These are phyloP conservation scores for Mrakiaceae sp. DNA, from an alignment of 1,284 basidiomycete species.

Conservation along the genomic window DNA sequence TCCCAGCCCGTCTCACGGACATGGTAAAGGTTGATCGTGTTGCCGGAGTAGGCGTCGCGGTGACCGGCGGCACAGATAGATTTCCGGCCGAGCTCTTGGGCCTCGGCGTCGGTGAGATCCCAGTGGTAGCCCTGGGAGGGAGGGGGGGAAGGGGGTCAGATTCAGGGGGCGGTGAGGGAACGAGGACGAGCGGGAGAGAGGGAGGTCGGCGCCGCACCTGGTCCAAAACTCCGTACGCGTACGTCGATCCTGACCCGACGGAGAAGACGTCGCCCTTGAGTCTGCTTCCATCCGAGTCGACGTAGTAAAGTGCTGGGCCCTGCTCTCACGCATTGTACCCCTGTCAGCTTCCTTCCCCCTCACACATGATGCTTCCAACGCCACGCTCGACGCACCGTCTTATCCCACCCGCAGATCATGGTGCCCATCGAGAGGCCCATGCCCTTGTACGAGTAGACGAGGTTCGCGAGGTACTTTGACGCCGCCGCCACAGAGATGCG, in stretches of 20 bases:
- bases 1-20: conserved; percentile 86
- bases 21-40: conserved; percentile 91
- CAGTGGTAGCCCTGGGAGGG: conserved; percentile 61
- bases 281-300: conserved; percentile 92
- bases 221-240: conserved; percentile 96
- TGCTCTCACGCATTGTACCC: conserved; percentile 26
- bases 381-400: conserved; percentile 53
- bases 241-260: conserved; percentile 95
- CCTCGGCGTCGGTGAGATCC: conserved; percentile 88
- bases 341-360: background rate
- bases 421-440: conserved; percentile 99
- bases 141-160: background rate
- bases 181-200: background rate
- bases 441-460: conserved; percentile 97
- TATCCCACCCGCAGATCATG: conserved; percentile 99
- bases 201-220: conserved; percentile 42
- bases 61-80: conserved; percentile 97
- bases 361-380: background rate
- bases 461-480: conserved; percentile 92
- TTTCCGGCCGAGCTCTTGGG: conserved; percentile 83
- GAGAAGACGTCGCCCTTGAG: conserved; percentile 96
- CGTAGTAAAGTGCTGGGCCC: conserved; percentile 96
- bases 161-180: background rate
- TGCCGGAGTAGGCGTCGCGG: conserved; percentile 95
- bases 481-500: conserved; percentile 97